phyloP scores from a whole-genome alignment of 129 eudicot genomes.

The Tanacetum coccineum region DNA sequence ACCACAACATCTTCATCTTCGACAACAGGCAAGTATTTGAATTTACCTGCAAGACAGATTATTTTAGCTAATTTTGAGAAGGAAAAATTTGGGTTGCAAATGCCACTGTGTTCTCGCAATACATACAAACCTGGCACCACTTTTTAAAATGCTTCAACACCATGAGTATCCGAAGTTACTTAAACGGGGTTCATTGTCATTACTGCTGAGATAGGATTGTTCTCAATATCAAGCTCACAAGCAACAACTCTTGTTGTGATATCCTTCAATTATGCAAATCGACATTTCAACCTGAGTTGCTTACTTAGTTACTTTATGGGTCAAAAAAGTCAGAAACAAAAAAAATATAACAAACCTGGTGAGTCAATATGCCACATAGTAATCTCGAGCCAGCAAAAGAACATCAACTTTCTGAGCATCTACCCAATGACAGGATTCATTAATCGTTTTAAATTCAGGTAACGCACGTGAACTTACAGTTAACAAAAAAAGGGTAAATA shows the following conservation, averaged over 20 bases:
- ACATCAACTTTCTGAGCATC: constrained; percentile 93
- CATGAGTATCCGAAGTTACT: constrained; percentile 89
- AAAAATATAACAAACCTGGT: constrained; percentile 46
- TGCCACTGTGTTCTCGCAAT: not conserved
- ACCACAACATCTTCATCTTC: constrained; percentile 93
- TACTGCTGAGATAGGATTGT: constrained; percentile 83
- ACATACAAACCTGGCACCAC: constrained; percentile 81
- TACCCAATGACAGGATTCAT: constrained; percentile 91
- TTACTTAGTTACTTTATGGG: too few species aligned
- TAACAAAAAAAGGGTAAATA: too few species aligned
- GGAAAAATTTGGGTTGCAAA: not conserved
- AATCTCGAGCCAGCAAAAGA: constrained; percentile 89
- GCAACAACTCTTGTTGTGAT: constrained; percentile 87
- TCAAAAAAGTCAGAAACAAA: not conserved
- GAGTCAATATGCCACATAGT: constrained; percentile 91
- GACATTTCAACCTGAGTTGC: not conserved
- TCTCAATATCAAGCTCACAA: constrained; percentile 72
- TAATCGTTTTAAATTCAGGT: constrained; percentile 72
- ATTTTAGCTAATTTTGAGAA: constrained; percentile 1
- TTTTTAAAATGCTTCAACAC: constrained; percentile 91
- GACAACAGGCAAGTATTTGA: constrained; percentile 92
- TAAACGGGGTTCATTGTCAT: constrained; percentile 91
- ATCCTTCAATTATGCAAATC: constrained; percentile 49
- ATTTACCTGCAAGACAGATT: constrained; percentile 61
- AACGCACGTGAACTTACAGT: too few species aligned